Evolutionary conservation across 305 asterid species (phyloP), one percentile per base, ranked within the genome.

Genomic region (Striga hermonthica): DNA sequence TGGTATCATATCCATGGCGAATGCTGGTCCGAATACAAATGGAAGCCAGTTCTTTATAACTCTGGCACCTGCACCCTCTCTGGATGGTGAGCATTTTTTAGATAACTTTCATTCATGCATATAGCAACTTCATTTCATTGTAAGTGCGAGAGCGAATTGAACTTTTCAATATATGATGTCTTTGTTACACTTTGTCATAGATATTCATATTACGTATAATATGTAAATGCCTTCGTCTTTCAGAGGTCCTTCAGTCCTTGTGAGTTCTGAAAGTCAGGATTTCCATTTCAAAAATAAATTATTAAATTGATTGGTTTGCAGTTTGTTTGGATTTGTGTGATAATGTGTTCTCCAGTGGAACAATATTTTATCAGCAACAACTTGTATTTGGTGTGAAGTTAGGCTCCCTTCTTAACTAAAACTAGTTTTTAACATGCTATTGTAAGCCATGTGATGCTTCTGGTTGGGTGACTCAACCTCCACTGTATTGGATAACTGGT

Each of bases 41-140:
- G 96, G 98, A 37, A 90, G 99, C 81, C 99, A 94, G 80, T 94
- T 90, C 81, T 90, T 94, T 68, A 79, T 94, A 72, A 88, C 99
- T 67, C 76, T 94, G 83, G 95, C 98, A 47, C 97, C 99, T 16
- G 89, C 97, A 0, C 97, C 89, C 15, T 84, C 99, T 55, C 87
- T 94, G 16, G 97, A 94, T 69, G 99, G 97, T 91, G 79, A 74
- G 64, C 53, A 56, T 63, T 48, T 72, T 35, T 8, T 59, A 60
- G 40, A 12, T 7, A 41, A 7, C 53, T 61, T 65, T 48, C 43
- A n/a, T 11, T 62, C 10, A 49, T 71, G 55, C 60, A 38, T 60
- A 61, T 6, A 66, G 28, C 34, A 61, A 57, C 68, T 44, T 53
- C 55, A 8, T 63, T 7, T 36, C 34, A 5, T 69, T 38, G 9